phyloP scores from a whole-genome alignment of 2,329 filamentous ascomycete species.

The Paracoccidioides lutzii region DNA sequence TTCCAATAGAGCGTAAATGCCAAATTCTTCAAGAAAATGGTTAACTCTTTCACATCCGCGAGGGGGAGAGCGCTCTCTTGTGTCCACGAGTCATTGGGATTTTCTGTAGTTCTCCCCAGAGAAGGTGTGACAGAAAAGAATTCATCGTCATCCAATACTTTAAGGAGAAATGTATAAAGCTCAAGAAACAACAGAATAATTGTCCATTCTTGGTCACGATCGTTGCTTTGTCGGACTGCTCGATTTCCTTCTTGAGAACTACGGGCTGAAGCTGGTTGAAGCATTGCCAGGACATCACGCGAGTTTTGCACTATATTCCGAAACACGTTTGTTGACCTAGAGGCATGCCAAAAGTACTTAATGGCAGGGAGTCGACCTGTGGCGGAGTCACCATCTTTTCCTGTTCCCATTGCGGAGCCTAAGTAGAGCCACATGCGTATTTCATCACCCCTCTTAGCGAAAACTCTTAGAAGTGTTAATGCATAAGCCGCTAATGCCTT shows the following conservation, averaged over 20 bases:
- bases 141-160: slow-evolving; percentile 92
- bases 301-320: slow-evolving; percentile 44
- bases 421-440: slow-evolving; percentile 91
- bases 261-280: slow-evolving; percentile 34
- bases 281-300: slow-evolving; percentile 44
- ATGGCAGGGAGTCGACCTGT: slow-evolving; percentile 48
- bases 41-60: slow-evolving; percentile 58
- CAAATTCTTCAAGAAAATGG: slow-evolving; percentile 77
- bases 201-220: slow-evolving; percentile 63
- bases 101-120: slow-evolving; percentile 25
- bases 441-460: slow-evolving; percentile 68
- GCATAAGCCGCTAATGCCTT: slow-evolving; percentile 75
- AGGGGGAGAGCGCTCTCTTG: slow-evolving; percentile 56
- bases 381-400: slow-evolving; percentile 20
- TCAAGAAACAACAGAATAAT: slow-evolving; percentile 84
- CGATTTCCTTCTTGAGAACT: slow-evolving; percentile 21
- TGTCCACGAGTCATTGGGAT: slow-evolving; percentile 43
- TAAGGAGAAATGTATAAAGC: slow-evolving; percentile 81
- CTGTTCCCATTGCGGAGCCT: slow-evolving; percentile 44
- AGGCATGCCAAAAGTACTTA: slow-evolving; percentile 72
- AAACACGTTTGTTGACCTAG: slow-evolving; percentile 46
- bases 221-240: slow-evolving; percentile 19
- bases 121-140: slow-evolving; percentile 54
- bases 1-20: slow-evolving; percentile 84
- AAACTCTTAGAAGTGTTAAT: slow-evolving; percentile 71